Conservation (phyloP, 192 early-diverging fungal genomes). For the Coemansia sp. region DNA sequence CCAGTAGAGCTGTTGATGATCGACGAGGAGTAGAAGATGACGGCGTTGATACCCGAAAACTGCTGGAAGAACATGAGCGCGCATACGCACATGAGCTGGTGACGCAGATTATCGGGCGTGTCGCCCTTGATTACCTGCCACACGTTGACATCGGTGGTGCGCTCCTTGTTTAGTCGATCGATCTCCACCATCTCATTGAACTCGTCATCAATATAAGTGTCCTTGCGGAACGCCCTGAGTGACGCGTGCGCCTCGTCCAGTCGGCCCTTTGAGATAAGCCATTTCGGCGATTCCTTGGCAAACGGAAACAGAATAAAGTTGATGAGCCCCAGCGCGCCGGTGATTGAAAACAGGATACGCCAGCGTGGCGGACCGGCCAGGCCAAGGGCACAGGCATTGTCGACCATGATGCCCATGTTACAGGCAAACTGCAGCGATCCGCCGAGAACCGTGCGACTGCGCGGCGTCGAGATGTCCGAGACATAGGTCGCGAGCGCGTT, state of each 20-base stretch:
- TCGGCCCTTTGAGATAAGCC: constrained; percentile 61
- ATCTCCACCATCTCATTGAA: constrained; percentile 61
- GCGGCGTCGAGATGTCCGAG: constrained; percentile 71
- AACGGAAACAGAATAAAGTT: constrained; percentile 60
- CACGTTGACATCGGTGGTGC: constrained; percentile 46
- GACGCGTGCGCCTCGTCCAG: constrained; percentile 56
- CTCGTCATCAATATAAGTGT: constrained; percentile 58
- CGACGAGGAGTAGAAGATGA: constrained; percentile 79
- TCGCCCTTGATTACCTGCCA: constrained; percentile 53
- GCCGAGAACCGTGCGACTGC: constrained; percentile 66
- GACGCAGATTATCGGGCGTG: constrained; percentile 55
- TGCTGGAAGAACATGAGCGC: constrained; percentile 74
- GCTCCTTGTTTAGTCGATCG: constrained; percentile 39
- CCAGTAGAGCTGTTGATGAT: constrained; percentile 61
- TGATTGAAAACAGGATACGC: constrained; percentile 67
- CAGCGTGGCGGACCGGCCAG: constrained; percentile 62
- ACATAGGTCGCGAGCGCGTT: constrained; percentile 69
- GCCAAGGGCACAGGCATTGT: constrained; percentile 62
- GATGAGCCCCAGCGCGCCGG: constrained; percentile 57
- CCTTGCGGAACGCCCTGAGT: constrained; percentile 56
- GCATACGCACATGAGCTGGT: constrained; percentile 62
- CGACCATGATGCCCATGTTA: constrained; percentile 73
- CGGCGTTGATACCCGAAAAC: constrained; percentile 80
- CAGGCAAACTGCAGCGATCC: constrained; percentile 70
- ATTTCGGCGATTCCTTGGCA: constrained; percentile 75